Conservation (phyloP, 768 basidiomycete species). For the Boletus fagicola region DNA sequence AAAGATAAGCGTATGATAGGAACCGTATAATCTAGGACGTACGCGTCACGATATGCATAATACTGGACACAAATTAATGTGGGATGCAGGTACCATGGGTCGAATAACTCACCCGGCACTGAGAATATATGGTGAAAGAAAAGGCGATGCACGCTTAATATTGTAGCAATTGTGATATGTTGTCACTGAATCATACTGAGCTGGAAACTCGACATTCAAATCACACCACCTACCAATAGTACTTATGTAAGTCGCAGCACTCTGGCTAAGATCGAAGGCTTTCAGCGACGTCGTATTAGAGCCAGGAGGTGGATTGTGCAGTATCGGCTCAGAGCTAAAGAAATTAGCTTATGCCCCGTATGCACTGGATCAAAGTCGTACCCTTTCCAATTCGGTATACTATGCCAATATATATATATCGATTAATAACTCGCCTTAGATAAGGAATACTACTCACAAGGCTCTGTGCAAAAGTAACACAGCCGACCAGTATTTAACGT, state of each 20-base stretch:
- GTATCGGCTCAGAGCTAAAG: conserved; percentile 42
- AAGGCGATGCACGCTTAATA: conserved; percentile 58
- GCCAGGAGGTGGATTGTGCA: conserved; percentile 40
- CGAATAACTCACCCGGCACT: conserved; percentile 59
- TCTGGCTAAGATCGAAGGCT: conserved; percentile 73
- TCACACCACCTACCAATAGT: conserved; percentile 49
- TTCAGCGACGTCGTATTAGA: conserved; percentile 51
- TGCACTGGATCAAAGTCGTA: conserved; percentile 24
- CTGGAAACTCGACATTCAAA: neutral
- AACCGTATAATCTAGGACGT: conserved; percentile 25
- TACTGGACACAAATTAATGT: conserved; percentile 40
- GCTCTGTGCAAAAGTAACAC: conserved; percentile 74
- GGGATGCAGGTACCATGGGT: neutral
- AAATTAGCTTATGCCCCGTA: neutral
- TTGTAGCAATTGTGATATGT: conserved; percentile 60
- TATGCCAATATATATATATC: conserved; percentile 28
- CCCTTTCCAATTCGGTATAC: conserved; percentile 75
- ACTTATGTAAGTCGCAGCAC: conserved; percentile 70
- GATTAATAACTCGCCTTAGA: conserved; percentile 7
- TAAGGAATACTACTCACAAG: conserved; percentile 53
- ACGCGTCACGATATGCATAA: conserved; percentile 80
- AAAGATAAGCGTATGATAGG: conserved; percentile 11
- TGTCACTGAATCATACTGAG: conserved; percentile 39
- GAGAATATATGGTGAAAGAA: conserved; percentile 67
- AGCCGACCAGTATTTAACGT: conserved; percentile 74